These are phyloP conservation scores for Amanita thiersii DNA, from an alignment of 768 basidiomycete species.

Conservation along the genomic window DNA sequence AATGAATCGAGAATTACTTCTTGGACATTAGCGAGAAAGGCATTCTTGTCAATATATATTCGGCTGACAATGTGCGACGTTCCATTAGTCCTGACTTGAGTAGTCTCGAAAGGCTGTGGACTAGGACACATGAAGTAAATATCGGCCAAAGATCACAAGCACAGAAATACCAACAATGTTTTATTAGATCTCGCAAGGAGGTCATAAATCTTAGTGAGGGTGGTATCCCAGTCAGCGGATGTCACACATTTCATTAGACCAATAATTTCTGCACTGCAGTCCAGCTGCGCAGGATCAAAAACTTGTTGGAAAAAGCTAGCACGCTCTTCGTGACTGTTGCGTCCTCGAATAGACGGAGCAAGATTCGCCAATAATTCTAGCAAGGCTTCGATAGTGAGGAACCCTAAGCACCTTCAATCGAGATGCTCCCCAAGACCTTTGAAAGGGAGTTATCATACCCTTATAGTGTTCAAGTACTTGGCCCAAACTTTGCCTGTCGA, in stretches of 20 bases:
- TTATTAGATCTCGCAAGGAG: constrained; percentile 36
- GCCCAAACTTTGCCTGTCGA: constrained; percentile 37
- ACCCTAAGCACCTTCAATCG: constrained; percentile 24
- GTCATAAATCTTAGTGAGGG: constrained; percentile 37
- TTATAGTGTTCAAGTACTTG: constrained; percentile 35
- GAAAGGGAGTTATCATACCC: constrained; percentile 23
- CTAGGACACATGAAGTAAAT: constrained; percentile 21
- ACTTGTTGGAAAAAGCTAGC: constrained; percentile 43
- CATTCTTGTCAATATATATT: constrained; percentile 42
- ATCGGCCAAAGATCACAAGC: not conserved
- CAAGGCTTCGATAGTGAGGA: constrained; percentile 47
- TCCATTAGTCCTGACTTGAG: constrained; percentile 26
- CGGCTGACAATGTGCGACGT: constrained; percentile 29
- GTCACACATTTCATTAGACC: constrained; percentile 32
- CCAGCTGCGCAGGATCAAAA: constrained; percentile 31
- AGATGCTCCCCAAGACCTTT: not conserved
- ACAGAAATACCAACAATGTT: constrained; percentile 32
- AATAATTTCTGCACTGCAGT: constrained; percentile 28
- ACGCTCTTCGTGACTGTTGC: constrained; percentile 26
- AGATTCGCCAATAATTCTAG: constrained; percentile 49
- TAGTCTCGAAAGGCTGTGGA: constrained; percentile 50
- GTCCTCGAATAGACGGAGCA: constrained; percentile 35
- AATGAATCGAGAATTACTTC: constrained; percentile 18
- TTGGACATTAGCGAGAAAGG: constrained; percentile 44
- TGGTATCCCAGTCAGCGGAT: constrained; percentile 44